These are phyloP conservation scores for Gnomoniopsis sp. DNA, from an alignment of 2,329 filamentous ascomycete genomes.

Conservation along the genomic window DNA sequence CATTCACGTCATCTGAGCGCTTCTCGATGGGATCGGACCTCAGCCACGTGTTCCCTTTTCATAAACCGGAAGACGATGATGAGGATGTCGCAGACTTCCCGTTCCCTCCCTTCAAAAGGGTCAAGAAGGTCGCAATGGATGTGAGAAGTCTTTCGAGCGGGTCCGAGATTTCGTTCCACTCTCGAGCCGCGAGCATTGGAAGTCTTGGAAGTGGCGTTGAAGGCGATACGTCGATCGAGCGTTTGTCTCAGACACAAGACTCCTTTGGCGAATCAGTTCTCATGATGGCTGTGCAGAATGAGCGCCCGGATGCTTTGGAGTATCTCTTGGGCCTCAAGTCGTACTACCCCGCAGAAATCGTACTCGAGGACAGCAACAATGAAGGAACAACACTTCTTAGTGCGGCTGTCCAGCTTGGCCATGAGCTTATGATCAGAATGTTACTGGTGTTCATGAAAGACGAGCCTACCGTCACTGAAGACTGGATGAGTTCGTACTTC, in stretches of 20 bases:
- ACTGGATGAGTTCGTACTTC: slow-evolving; percentile 65
- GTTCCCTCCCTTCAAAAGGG: slow-evolving; percentile 43
- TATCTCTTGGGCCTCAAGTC: slow-evolving; percentile 77
- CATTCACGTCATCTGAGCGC: slow-evolving; percentile 41
- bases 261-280: slow-evolving; percentile 75
- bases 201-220: slow-evolving; percentile 72
- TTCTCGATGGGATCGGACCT: slow-evolving; percentile 59
- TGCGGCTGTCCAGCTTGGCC: slow-evolving; percentile 82
- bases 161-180: slow-evolving; percentile 80
- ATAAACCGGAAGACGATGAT: slow-evolving; percentile 49
- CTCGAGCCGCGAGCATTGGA: slow-evolving; percentile 72
- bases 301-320: slow-evolving; percentile 66
- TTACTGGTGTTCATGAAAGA: slow-evolving; percentile 68
- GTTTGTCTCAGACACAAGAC: slow-evolving; percentile 68
- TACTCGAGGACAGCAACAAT: slow-evolving; percentile 83
- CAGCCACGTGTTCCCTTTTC: slow-evolving; percentile 89
- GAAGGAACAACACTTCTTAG: slow-evolving; percentile 87
- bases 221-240: slow-evolving; percentile 81
- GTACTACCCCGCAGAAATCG: slow-evolving; percentile 66
- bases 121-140: slow-evolving; percentile 86
- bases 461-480: slow-evolving; percentile 42
- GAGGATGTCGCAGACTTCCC: slow-evolving; percentile 28
- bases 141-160: slow-evolving; percentile 82
- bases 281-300: slow-evolving; percentile 80
- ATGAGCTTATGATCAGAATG: slow-evolving; percentile 70